Conservation (phyloP, 1,139 yeast species). For the Suhomyces terraborum region DNA sequence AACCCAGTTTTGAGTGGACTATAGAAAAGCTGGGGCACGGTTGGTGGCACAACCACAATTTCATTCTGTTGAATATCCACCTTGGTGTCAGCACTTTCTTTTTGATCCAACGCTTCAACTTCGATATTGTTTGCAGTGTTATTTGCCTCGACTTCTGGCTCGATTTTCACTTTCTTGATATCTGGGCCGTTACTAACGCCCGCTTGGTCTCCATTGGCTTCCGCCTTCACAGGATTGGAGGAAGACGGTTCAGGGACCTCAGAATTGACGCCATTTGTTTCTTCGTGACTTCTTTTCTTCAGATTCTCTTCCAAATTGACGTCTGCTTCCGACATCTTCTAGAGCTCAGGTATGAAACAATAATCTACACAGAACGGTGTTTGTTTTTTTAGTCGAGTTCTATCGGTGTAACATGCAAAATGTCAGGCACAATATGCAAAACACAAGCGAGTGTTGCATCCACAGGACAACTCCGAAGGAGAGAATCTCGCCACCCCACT, state of each 20-base stretch:
- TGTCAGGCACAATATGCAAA: slow-evolving; percentile 2
- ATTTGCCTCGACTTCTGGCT: slow-evolving; percentile 1
- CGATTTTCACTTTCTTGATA: slow-evolving; percentile 11
- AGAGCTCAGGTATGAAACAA: neutral
- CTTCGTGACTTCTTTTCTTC: slow-evolving; percentile 8
- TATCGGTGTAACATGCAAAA: slow-evolving; percentile 7
- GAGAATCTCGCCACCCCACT: neutral
- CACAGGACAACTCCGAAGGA: neutral
- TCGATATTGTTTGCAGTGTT: neutral
- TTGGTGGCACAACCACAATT: slow-evolving; percentile 54
- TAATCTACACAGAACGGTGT: slow-evolving; percentile 2
- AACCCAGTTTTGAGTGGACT: slow-evolving; percentile 85
- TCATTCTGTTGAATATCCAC: neutral
- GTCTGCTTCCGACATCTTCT: slow-evolving; percentile 11
- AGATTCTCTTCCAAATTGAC: slow-evolving; percentile 6
- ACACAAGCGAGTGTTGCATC: neutral
- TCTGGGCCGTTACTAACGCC: slow-evolving; percentile 3
- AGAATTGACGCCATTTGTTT: slow-evolving; percentile 1
- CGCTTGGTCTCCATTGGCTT: slow-evolving; percentile 1
- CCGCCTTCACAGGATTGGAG: slow-evolving; percentile 3
- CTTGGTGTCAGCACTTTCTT: neutral
- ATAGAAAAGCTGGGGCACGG: slow-evolving; percentile 59
- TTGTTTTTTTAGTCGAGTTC: slow-evolving; percentile 11
- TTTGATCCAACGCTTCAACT: neutral
- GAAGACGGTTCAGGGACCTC: neutral